Evolutionary conservation across 495 filamentous ascomycete genomes (phyloP).

Genomic region (Hypomontagnella submonticulosa): DNA sequence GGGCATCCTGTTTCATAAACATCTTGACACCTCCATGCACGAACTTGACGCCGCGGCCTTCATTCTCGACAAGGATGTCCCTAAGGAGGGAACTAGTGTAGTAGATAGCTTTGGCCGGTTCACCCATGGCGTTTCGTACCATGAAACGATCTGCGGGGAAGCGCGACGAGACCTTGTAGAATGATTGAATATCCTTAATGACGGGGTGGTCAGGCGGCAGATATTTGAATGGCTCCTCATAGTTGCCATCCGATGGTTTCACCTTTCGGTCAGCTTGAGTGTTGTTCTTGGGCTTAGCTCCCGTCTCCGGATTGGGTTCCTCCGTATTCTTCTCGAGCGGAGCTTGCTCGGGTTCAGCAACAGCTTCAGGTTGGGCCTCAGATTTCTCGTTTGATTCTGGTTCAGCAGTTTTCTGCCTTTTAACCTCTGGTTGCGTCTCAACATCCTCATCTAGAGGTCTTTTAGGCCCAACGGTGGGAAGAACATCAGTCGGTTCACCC

Average conservation of each 20-base stretch:
- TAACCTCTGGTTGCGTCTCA: conserved; percentile 42
- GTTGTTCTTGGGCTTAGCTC: conserved; percentile 19
- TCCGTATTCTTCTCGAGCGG: conserved; percentile 22
- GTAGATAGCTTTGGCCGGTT: conserved; percentile 90
- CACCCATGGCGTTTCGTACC: conserved; percentile 88
- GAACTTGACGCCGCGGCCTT: conserved; percentile 90
- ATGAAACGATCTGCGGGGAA: conserved; percentile 94
- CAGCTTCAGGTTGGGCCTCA: conserved; percentile 28
- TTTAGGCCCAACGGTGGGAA: conserved; percentile 46
- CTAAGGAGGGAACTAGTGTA: conserved; percentile 88
- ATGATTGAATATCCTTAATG: conserved; percentile 75
- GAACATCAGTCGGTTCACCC: conserved; percentile 47
- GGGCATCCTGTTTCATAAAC: conserved; percentile 96
- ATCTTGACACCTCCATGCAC: conserved; percentile 97
- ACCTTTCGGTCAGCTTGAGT: conserved; percentile 40
- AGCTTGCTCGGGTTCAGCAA: conserved; percentile 27
- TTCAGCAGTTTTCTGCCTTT: conserved; percentile 40
- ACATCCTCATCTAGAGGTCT: conserved; percentile 48
- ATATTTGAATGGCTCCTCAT: conserved; percentile 94
- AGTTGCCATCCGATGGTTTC: conserved; percentile 40
- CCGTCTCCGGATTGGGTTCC: conserved; percentile 31
- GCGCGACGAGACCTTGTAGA: conserved; percentile 81
- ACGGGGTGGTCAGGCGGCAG: conserved; percentile 76
- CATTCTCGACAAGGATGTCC: conserved; percentile 83
- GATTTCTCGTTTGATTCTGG: conserved; percentile 29